phyloP scores from a whole-genome alignment of 306 rosid genomes.

The Myrica gale region DNA sequence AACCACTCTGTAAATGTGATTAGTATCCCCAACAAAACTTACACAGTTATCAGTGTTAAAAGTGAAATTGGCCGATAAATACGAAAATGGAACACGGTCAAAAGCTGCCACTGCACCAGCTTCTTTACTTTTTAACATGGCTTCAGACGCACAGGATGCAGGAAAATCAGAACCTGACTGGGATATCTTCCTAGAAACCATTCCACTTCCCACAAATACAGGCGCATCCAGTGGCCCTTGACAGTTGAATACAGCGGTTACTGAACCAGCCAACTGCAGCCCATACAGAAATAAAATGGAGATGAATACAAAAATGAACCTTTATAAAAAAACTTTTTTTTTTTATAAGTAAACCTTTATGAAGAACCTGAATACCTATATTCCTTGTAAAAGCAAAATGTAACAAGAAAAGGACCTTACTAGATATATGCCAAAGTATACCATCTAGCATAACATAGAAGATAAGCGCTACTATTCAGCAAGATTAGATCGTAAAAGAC shows the following conservation, averaged over 20 bases:
- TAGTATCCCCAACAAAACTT: constrained; percentile 40
- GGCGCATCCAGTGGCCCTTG: constrained; percentile 94
- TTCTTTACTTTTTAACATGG: constrained; percentile 74
- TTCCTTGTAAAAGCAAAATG: constrained; percentile 1
- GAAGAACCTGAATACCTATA: constrained; percentile 11
- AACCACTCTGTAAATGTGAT: neutral
- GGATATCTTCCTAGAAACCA: constrained; percentile 80
- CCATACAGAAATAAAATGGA: constrained; percentile 31
- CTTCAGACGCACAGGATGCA: constrained; percentile 71
- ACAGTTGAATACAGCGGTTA: constrained; percentile 90
- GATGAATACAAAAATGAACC: constrained; percentile 22
- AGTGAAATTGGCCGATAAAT: constrained; percentile 90
- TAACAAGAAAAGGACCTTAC: neutral
- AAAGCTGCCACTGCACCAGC: constrained; percentile 91
- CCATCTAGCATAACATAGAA: constrained; percentile 1
- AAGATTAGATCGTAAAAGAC: constrained; percentile 12
- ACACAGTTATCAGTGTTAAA: constrained; percentile 89
- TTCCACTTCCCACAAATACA: constrained; percentile 92
- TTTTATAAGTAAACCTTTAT: too few species aligned
- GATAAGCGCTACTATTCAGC: constrained; percentile 14
- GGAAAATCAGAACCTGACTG: constrained; percentile 50
- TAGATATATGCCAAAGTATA: neutral
- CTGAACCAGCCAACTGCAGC: constrained; percentile 92
- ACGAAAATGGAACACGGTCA: constrained; percentile 86
- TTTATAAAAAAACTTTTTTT: too few species aligned